Percentiles rank a stretch among this genome's conserved stretches.
These are phyloP conservation scores for Prunus kanzakura DNA, from an alignment of 306 rosid species.

Conservation along the genomic window DNA sequence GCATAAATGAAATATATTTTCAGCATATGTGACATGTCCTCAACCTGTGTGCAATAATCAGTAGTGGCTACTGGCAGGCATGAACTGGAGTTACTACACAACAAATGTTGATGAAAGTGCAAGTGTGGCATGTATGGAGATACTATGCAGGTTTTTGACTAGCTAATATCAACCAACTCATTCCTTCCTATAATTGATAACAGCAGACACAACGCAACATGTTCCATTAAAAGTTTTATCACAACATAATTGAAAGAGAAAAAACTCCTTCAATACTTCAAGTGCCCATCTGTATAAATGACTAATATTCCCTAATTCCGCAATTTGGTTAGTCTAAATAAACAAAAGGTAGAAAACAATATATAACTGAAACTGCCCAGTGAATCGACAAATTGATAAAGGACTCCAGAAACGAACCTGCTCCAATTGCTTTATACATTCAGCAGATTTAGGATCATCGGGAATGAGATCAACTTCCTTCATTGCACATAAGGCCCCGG, in stretches of 20 bases:
- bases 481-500: constrained; percentile 96
- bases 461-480: constrained; percentile 92
- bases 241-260: no score
- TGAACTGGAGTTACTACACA: not conserved
- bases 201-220: not conserved
- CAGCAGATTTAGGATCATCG: constrained; percentile 87
- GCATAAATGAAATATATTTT: not conserved
- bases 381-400: not conserved
- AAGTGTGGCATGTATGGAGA: no score
- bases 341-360: not conserved
- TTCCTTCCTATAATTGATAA: not conserved
- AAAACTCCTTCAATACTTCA: not conserved
- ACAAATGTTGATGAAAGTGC: no score
- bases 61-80: not conserved
- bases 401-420: constrained; percentile 55
- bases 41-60: not conserved
- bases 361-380: not conserved
- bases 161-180: not conserved
- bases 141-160: not conserved
- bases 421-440: constrained; percentile 77
- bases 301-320: not conserved
- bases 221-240: not conserved
- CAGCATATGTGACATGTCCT: not conserved
- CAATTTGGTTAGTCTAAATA: not conserved
- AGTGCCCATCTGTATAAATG: not conserved